Conservation (phyloP, 371 early-diverging fungal species). For the Saksenaea oblongispora region DNA sequence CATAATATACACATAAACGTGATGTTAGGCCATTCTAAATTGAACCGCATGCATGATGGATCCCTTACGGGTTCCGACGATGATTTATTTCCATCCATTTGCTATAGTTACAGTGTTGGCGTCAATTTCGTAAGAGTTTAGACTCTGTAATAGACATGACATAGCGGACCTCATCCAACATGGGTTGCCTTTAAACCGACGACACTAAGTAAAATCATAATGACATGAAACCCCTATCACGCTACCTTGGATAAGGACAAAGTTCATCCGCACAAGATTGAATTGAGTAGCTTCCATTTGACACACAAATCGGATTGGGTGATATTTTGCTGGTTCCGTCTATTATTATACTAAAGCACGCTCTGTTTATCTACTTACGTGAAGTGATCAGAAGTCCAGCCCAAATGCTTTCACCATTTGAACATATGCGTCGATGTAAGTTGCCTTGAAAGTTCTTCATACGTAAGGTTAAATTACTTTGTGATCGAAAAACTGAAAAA, state of each 20-base stretch:
- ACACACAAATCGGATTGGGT: neutral
- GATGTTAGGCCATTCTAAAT: neutral
- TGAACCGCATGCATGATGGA: neutral
- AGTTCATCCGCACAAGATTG: neutral
- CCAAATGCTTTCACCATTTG: neutral
- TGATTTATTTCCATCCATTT: neutral
- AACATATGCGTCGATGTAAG: constrained; percentile 1
- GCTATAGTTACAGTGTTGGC: neutral
- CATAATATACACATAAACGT: neutral
- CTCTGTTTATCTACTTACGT: neutral
- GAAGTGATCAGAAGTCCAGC: neutral
- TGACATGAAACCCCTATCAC: neutral
- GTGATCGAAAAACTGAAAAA: neutral
- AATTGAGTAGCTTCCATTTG: neutral
- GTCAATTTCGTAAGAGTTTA: neutral
- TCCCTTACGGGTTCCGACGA: neutral
- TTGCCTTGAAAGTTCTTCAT: constrained; percentile 22
- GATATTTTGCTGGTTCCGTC: neutral
- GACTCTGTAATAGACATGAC: neutral
- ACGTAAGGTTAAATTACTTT: neutral
- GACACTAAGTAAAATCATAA: neutral
- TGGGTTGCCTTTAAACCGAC: neutral
- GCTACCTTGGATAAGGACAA: neutral
- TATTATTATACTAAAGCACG: neutral
- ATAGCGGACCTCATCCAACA: neutral